Evolutionary conservation across 2,329 filamentous ascomycete genomes (phyloP).

Genomic region (Apiospora koreana): DNA sequence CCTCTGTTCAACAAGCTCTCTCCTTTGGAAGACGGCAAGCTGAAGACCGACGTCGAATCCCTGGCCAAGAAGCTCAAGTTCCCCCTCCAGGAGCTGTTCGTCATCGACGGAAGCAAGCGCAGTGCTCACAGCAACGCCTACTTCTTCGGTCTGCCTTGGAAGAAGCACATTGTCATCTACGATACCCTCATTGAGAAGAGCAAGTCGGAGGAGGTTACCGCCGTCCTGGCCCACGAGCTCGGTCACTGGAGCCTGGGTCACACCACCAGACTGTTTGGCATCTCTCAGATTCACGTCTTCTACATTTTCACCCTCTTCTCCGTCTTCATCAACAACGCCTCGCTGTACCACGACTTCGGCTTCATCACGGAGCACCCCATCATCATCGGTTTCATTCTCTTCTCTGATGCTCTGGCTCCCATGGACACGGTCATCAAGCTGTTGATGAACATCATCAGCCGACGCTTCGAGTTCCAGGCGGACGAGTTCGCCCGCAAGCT

Average conservation of each 20-base stretch:
- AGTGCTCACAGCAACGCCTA: slow-evolving; percentile 90
- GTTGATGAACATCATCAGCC: slow-evolving; percentile 91
- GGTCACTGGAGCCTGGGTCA: slow-evolving; percentile 97
- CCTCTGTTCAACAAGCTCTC: slow-evolving; percentile 98
- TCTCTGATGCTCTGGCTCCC: slow-evolving; percentile 93
- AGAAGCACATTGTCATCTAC: slow-evolving; percentile 99
- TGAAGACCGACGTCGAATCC: slow-evolving; percentile 86
- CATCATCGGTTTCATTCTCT: slow-evolving; percentile 95
- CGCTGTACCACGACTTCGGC: slow-evolving; percentile 87
- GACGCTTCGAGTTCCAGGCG: slow-evolving; percentile 94
- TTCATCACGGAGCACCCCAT: slow-evolving; percentile 83
- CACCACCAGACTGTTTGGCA: slow-evolving; percentile 86
- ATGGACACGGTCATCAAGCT: slow-evolving; percentile 96
- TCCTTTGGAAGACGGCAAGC: slow-evolving; percentile 79
- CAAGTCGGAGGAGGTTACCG: slow-evolving; percentile 87
- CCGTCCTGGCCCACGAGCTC: slow-evolving; percentile 91
- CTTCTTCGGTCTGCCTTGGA: slow-evolving; percentile 98
- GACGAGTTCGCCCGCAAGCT: slow-evolving; percentile 85
- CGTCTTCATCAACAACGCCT: slow-evolving; percentile 93
- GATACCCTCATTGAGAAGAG: slow-evolving; percentile 97
- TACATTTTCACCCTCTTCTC: slow-evolving; percentile 97
- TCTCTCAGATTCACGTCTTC: slow-evolving; percentile 89
- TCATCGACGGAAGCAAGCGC: slow-evolving; percentile 90
- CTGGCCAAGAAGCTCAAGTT: slow-evolving; percentile 85
- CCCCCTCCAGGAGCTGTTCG: slow-evolving; percentile 87